These are phyloP conservation scores for Canavalia gladiata DNA, from an alignment of 306 rosid genomes.

Conservation along the genomic window DNA sequence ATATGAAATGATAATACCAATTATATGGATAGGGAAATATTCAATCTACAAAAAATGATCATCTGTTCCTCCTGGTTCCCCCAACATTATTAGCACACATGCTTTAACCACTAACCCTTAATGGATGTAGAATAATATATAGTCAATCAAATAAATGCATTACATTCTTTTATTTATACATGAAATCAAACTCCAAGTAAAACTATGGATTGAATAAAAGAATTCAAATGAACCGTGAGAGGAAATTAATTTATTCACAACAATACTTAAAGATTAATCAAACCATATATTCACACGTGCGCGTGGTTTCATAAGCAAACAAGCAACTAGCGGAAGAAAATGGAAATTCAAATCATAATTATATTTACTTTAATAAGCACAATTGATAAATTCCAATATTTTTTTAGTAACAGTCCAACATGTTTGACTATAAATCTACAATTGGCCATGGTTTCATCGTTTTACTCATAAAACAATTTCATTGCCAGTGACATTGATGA, in stretches of 20 bases:
- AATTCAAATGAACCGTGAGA: background rate
- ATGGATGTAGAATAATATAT: background rate
- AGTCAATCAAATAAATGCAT: background rate
- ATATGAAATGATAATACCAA: no score
- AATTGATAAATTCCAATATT: background rate
- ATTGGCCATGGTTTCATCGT: background rate
- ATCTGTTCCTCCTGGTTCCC: no score
- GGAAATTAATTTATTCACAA: background rate
- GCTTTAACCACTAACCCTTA: no score
- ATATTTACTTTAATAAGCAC: background rate
- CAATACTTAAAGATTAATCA: background rate
- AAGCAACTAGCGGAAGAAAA: slow-evolving; percentile 19
- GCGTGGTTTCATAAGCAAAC: background rate
- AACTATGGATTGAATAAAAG: background rate
- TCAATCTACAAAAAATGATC: no score
- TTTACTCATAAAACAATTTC: background rate
- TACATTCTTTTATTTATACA: slow-evolving; percentile 4
- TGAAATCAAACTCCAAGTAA: background rate
- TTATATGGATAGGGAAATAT: no score
- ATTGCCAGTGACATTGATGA: background rate
- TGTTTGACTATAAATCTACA: slow-evolving; percentile 8
- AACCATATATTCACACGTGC: slow-evolving; percentile 14
- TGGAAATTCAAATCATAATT: background rate
- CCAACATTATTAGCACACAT: no score
- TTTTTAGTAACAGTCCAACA: slow-evolving; percentile 1